Base-by-base conservation (phyloP, 345 rosid genomes). In the Melaleuca quinquenervia region DNA sequence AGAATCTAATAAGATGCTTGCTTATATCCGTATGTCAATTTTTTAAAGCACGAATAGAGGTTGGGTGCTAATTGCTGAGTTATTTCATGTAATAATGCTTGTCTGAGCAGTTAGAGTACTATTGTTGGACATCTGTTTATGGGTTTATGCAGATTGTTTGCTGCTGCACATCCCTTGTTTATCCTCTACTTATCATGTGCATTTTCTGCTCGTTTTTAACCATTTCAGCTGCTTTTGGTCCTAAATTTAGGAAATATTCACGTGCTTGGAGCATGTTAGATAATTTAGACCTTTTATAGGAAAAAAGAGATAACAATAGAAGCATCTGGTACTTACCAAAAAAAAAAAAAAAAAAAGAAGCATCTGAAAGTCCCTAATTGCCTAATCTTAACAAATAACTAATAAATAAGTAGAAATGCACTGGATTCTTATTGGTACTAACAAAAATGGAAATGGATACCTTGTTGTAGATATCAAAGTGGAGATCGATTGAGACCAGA, bases 401-500 rank as follows among this genome's bases (percentile, higher is more conserved):
- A 21, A 80, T 12, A 80, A 80, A 80, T 21, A 44, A 45, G 11
- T 82, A 24, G 32, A 82, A 26, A 82, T 82, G 41, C 6, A 24
- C 51, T 82, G 78, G 48, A 32, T 70, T 70, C 48, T 70, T 70
- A 36, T 36, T 70, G 78, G 48, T 70, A 70, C 48, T 83, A 41
- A 52, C 49, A 51, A 27, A 82, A 20, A 50, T 83, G 54, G 75
- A 29, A 44, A 32, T 64, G 82, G 87, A 56, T 36, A 51, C 60
- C 48, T 76, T 86, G 64, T 89, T 91, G 87, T 88, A 96, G 99
- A 87, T 96, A 96, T 85, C 92, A 88, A 82, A 94, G 91, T 87
- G 98, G 94, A 85, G 96, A 92, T 50, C 95, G 93, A 86, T 82
- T 97, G 84, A 94, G 89, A 74, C 88, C 95, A 2, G 99, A 94